These are phyloP conservation scores for Ampelocalamus luodianensis DNA, from an alignment of 176 grass and related monocot genomes.

Conservation along the genomic window DNA sequence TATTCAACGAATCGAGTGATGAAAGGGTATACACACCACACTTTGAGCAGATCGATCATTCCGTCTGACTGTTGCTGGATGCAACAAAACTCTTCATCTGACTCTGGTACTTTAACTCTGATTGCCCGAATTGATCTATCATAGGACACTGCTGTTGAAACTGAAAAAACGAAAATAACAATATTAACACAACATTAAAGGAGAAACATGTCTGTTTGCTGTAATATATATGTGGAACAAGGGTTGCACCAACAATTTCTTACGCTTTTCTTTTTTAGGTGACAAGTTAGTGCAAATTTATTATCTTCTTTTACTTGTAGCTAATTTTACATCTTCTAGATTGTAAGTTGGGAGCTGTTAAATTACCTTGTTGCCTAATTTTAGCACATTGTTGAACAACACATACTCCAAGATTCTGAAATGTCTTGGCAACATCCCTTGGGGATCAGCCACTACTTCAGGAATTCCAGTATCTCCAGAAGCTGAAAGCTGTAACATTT, in stretches of 20 bases:
- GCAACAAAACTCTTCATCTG: slow-evolving; percentile 93
- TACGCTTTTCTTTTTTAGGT: neutral
- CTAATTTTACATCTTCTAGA: neutral
- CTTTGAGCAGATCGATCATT: slow-evolving; percentile 96
- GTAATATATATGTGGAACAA: neutral
- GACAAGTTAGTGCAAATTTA: neutral
- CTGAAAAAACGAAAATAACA: slow-evolving; percentile 51
- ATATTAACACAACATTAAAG: neutral
- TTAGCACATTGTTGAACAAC: slow-evolving; percentile 98
- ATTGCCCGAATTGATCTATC: slow-evolving; percentile 87
- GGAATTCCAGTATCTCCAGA: slow-evolving; percentile 94
- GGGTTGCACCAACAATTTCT: neutral
- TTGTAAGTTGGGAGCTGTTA: slow-evolving; percentile 12
- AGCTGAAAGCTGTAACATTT: slow-evolving; percentile 76
- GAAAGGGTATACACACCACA: slow-evolving; percentile 67
- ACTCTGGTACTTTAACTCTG: slow-evolving; percentile 96
- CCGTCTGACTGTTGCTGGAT: slow-evolving; percentile 90
- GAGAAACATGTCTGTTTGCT: slow-evolving; percentile 26
- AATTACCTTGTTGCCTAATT: slow-evolving; percentile 97
- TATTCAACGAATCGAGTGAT: neutral
- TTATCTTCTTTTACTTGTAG: neutral
- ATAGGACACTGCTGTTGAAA: slow-evolving; percentile 95
- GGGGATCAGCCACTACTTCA: slow-evolving; percentile 86
- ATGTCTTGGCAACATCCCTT: slow-evolving; percentile 87
- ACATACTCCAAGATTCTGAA: slow-evolving; percentile 96